A percentile compares a stretch with the other conserved stretches of the same genome.
phyloP scores from a whole-genome alignment of 495 filamentous ascomycete species.

The Astrocystis sublimbata region DNA sequence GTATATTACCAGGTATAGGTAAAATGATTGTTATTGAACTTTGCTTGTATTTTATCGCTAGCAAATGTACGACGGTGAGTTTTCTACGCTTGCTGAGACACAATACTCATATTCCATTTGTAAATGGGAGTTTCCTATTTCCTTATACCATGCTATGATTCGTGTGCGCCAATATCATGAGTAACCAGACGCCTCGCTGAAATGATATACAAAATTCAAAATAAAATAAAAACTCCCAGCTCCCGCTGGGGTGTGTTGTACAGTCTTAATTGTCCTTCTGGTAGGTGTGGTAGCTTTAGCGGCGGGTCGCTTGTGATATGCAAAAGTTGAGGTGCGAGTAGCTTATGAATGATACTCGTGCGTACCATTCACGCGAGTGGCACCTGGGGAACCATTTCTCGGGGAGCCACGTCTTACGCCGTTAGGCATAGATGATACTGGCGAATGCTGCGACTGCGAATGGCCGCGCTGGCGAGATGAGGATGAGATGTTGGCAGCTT shows the following conservation, averaged over 20 bases:
- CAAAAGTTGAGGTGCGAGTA: too few relatives aligned
- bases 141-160: neutral
- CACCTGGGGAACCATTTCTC: too few relatives aligned
- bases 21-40: too few relatives aligned
- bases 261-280: neutral
- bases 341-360: slow-evolving; percentile 27
- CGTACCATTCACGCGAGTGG: slow-evolving; percentile 13
- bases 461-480: slow-evolving; percentile 22
- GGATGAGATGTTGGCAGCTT: slow-evolving; percentile 39
- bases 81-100: neutral
- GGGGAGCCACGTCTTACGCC: slow-evolving; percentile 27
- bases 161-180: slow-evolving; percentile 4
- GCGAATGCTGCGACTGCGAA: slow-evolving; percentile 16
- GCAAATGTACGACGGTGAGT: neutral
- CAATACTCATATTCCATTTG: neutral
- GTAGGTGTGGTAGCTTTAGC: too few relatives aligned
- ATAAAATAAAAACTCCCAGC: neutral
- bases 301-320: too few relatives aligned
- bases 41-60: too few relatives aligned
- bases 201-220: neutral
- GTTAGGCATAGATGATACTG: slow-evolving; percentile 36
- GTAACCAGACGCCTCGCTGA: slow-evolving; percentile 2
- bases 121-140: neutral
- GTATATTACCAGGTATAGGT: too few relatives aligned
- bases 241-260: neutral